Conservation (phyloP, 192 early-diverging fungal species). For the Backusella australiensis region DNA sequence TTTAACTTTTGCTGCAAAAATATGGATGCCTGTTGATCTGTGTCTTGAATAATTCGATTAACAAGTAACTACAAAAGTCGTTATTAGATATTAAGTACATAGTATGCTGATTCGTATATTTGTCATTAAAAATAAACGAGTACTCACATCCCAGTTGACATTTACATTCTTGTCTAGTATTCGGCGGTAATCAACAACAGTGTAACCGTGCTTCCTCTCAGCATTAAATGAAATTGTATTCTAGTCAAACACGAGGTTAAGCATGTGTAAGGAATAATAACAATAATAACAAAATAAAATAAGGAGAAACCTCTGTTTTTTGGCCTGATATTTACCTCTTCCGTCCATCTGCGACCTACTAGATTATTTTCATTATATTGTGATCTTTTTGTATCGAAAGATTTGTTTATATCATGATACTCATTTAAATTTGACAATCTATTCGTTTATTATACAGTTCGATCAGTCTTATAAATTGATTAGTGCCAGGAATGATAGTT, state of each 20-base stretch:
- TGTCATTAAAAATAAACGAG: conserved; percentile 21
- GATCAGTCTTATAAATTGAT: background rate
- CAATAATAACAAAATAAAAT: background rate
- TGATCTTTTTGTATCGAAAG: background rate
- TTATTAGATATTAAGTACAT: background rate
- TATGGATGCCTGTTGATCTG: conserved; percentile 73
- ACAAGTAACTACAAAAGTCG: conserved; percentile 49
- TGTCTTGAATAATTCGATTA: conserved; percentile 66
- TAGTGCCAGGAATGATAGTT: conserved; percentile 6
- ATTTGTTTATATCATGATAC: background rate
- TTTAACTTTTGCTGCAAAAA: conserved; percentile 72
- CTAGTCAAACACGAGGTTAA: conserved; percentile 5
- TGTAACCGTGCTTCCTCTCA: background rate
- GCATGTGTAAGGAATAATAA: background rate
- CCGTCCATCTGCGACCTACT: conserved; percentile 12
- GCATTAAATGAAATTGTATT: background rate
- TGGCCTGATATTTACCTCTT: conserved; percentile 17
- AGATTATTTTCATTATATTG: background rate
- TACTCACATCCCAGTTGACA: conserved; percentile 38
- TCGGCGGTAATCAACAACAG: conserved; percentile 3
- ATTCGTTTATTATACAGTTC: background rate
- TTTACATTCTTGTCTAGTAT: conserved; percentile 29
- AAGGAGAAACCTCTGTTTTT: background rate
- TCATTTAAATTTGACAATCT: background rate
- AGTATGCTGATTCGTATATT: conserved; percentile 19